Evolutionary conservation across 331 rosid genomes (phyloP).

Genomic region (Pyrus hybrid): DNA sequence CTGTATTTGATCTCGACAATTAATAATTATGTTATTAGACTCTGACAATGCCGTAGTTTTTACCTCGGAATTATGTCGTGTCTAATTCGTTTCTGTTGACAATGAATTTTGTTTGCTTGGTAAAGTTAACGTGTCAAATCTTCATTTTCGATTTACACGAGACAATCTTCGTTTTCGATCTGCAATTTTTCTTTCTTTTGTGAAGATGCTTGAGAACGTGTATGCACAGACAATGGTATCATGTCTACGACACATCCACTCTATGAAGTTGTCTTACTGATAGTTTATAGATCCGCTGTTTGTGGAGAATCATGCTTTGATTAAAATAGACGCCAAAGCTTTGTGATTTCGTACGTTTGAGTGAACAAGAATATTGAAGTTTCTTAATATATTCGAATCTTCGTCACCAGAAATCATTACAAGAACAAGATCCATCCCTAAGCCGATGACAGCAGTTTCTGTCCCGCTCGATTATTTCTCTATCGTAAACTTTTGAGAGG

Average conservation of each 20-base stretch:
- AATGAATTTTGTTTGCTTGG: neutral
- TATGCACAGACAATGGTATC: neutral
- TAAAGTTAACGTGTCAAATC: neutral
- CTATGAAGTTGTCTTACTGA: neutral
- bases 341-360: neutral
- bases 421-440: slow-evolving; percentile 21
- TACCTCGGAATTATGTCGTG: neutral
- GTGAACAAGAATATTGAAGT: neutral
- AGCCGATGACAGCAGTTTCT: slow-evolving; percentile 6
- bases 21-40: slow-evolving; percentile 13
- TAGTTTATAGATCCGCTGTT: neutral
- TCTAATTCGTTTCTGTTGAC: neutral
- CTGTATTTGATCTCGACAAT: slow-evolving; percentile 11
- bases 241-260: neutral
- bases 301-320: neutral
- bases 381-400: neutral
- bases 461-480: slow-evolving; percentile 15
- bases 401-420: slow-evolving; percentile 20
- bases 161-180: neutral
- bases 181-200: neutral
- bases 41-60: neutral
- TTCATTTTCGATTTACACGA: neutral
- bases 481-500: slow-evolving; percentile 16
- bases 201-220: neutral
- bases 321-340: neutral